Conservation (phyloP, 768 basidiomycete species). For the Tremella yokohamensis region DNA sequence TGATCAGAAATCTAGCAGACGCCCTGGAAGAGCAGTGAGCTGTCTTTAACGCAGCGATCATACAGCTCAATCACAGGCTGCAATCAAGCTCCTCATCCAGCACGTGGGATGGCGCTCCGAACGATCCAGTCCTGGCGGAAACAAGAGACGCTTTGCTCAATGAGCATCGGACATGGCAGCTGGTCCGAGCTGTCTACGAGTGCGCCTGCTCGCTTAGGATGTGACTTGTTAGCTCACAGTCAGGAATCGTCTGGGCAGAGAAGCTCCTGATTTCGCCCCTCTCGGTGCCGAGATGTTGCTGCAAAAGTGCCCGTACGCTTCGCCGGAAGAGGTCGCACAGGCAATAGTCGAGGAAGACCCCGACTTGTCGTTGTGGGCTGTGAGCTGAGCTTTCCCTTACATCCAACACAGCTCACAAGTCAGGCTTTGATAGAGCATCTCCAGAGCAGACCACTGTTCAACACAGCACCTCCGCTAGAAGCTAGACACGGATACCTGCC, state of each 20-base stretch:
- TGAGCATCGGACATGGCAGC: conserved; percentile 47
- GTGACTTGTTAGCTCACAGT: not conserved
- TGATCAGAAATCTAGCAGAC: conserved; percentile 33
- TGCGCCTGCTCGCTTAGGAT: conserved; percentile 12
- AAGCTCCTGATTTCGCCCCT: conserved; percentile 27
- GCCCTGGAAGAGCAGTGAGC: conserved; percentile 35
- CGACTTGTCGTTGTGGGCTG: conserved; percentile 37
- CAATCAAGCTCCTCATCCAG: conserved; percentile 14
- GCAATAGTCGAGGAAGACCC: conserved; percentile 36
- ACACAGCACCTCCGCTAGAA: conserved; percentile 37
- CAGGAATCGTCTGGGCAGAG: conserved; percentile 34
- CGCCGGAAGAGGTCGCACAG: conserved; percentile 40
- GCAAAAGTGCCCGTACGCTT: conserved; percentile 32
- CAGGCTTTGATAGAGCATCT: conserved; percentile 44
- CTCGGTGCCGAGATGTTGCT: conserved; percentile 24
- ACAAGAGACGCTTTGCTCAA: conserved; percentile 30
- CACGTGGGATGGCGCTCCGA: conserved; percentile 19
- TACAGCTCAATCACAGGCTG: conserved; percentile 16
- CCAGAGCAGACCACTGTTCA: conserved; percentile 35
- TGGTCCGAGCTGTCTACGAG: conserved; percentile 37
- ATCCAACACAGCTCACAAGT: not conserved
- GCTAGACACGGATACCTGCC: conserved; percentile 46
- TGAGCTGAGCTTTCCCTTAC: conserved; percentile 4
- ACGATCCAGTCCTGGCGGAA: conserved; percentile 31
- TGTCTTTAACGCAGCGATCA: not conserved